Evolutionary conservation across 805 yeast species (phyloP).

Genomic region (Wickerhamiella domercqiae): DNA sequence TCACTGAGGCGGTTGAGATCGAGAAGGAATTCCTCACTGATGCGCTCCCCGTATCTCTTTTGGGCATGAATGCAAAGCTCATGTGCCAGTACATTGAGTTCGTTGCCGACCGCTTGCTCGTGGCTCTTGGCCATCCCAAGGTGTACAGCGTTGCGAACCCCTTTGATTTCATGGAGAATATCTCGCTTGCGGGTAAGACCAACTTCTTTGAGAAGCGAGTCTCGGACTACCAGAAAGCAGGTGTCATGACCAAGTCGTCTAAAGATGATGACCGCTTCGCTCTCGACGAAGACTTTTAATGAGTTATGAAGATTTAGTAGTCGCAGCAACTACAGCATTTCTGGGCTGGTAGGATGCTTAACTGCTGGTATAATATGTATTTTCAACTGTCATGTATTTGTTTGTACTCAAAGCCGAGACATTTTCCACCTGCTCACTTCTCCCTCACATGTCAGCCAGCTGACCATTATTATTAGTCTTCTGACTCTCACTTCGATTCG

Average conservation of each 20-base stretch:
- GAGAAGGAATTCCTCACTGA: constrained; percentile 92
- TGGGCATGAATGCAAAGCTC: constrained; percentile 86
- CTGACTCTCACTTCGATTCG: too few species aligned
- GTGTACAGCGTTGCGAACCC: constrained; percentile 80
- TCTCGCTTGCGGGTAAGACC: constrained; percentile 95
- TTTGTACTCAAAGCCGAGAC: too few species aligned
- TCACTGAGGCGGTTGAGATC: constrained; percentile 87
- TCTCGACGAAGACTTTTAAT: constrained; percentile 86
- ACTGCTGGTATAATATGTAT: too few species aligned
- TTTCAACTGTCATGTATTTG: too few species aligned
- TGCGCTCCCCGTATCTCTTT: constrained; percentile 80
- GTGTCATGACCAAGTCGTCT: constrained; percentile 76
- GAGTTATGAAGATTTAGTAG: too few species aligned
- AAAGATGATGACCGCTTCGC: constrained; percentile 44
- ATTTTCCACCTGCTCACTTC: too few species aligned
- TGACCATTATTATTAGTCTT: too few species aligned
- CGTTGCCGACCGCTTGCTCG: constrained; percentile 87
- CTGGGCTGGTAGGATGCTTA: too few species aligned
- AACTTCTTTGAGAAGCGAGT: constrained; percentile 98
- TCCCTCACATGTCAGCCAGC: too few species aligned
- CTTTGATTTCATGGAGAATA: constrained; percentile 97
- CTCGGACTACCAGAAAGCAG: constrained; percentile 97
- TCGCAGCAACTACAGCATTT: too few species aligned
- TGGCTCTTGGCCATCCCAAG: constrained; percentile 84
- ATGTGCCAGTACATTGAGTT: constrained; percentile 98